Evolutionary conservation across 2,329 filamentous ascomycete species (phyloP).

Genomic region (Aspergillus piperis): DNA sequence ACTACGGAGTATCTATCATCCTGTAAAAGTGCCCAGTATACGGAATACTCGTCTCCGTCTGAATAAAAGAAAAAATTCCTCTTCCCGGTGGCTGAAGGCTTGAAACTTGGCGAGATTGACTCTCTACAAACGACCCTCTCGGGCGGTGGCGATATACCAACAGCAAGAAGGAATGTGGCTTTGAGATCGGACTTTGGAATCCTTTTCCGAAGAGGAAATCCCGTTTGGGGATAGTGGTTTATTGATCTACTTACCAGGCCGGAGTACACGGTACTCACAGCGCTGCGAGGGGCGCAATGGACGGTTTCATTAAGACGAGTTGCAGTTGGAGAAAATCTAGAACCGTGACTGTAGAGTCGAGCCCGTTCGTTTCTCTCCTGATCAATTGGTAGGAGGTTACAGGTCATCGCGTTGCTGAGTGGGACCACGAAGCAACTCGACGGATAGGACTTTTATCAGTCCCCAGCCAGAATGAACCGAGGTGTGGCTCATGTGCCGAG

Average conservation of each 20-base stretch:
- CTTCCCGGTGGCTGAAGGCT: no score
- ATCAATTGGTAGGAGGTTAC: neutral
- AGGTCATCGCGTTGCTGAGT: neutral
- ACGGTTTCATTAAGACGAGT: neutral
- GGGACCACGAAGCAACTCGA: constrained; percentile 1
- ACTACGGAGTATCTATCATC: neutral
- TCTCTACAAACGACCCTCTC: no score
- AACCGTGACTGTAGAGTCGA: neutral
- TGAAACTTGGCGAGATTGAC: no score
- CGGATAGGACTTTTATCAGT: neutral
- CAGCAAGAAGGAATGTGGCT: no score
- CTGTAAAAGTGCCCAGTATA: no score
- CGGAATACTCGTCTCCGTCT: no score
- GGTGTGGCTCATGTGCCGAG: constrained; percentile 4
- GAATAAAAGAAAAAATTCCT: no score
- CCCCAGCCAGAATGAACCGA: neutral
- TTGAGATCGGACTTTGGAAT: no score
- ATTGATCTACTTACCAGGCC: neutral
- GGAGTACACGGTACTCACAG: no score
- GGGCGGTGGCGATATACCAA: no score
- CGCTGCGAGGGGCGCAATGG: no score
- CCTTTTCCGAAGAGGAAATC: no score
- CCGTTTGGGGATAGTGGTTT: neutral
- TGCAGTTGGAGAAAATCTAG: neutral
- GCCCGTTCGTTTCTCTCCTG: neutral